Evolutionary conservation across 768 basidiomycete species (phyloP).

Genomic region (Lentinula detonsa): DNA sequence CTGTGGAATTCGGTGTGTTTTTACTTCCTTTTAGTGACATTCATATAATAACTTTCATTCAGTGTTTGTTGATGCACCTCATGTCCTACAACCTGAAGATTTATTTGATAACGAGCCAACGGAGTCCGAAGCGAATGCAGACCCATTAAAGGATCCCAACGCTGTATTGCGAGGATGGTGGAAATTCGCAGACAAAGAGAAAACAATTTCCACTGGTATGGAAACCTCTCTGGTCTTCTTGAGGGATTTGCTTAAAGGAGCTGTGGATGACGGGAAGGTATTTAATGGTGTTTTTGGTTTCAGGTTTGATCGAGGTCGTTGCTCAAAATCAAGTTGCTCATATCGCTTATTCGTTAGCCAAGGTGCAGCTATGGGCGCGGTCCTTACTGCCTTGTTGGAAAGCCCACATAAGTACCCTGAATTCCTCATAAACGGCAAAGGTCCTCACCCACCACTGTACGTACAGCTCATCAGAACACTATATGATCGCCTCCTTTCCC

Average conservation of each 20-base stretch:
- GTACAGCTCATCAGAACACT: constrained; percentile 14
- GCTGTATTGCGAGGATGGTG: constrained; percentile 57
- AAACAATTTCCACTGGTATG: constrained; percentile 47
- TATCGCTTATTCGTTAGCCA: constrained; percentile 42
- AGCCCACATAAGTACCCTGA: constrained; percentile 43
- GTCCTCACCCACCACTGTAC: constrained; percentile 74
- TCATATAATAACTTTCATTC: background rate
- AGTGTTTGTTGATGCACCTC: constrained; percentile 76
- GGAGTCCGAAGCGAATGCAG: constrained; percentile 35
- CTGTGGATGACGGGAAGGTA: constrained; percentile 54
- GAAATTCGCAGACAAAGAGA: constrained; percentile 40
- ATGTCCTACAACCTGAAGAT: constrained; percentile 62
- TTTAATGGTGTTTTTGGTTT: constrained; percentile 65
- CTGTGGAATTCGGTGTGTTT: constrained; percentile 1
- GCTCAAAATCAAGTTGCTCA: background rate
- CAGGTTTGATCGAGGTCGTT: constrained; percentile 37
- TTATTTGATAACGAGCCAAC: constrained; percentile 23
- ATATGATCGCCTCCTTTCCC: background rate
- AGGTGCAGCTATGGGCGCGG: constrained; percentile 69
- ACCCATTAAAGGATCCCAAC: constrained; percentile 33
- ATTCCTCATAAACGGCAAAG: constrained; percentile 57
- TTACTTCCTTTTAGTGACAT: background rate
- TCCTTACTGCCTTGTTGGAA: constrained; percentile 65
- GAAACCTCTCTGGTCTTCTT: constrained; percentile 50
- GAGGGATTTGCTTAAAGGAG: constrained; percentile 48